Base-by-base conservation (phyloP, 176 grass and related monocot species). In the Oropetium thomaeum region DNA sequence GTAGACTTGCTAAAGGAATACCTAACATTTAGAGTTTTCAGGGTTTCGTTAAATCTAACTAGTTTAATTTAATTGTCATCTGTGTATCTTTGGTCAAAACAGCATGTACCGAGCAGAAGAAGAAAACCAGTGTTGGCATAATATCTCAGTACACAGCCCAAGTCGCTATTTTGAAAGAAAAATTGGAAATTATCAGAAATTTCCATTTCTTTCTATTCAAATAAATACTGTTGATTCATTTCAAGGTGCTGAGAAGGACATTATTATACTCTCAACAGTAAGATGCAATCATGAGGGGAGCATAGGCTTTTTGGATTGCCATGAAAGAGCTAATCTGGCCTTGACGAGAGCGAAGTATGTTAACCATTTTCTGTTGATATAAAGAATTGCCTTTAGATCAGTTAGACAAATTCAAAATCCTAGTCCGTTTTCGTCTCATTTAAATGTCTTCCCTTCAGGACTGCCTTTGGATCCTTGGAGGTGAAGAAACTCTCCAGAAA, bases 221-320 rank as follows among this genome's bases (percentile, higher is more conserved):
- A 49, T 85, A 12, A 28, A 70, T 4, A 78, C 77, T 51, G 58
- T 85, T n/a, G 82, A 85, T 52, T 83, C 78, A 53, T 78, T 85
- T 65, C 82, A 89, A 82, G 82, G 87, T 54, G 78, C 42, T 49
- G 87, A 89, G n/a, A 82, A 79, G 19, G 87, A 89, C 4, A 62
- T 77, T 7, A 84, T 89, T 35, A 71, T 84, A 37, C 69, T 89
- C 62, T 85, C 87, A 61, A 84, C 71, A 45, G 81, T 89, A 33
- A 75, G 87, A 14, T 67, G 44, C 70, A 90, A 90, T 78, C 2
- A 5, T 40, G 22, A 4, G 62, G 74, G 83, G 14, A 41, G 43
- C 2, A 33, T 86, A 25, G 79, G 79, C 11, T 90, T 90, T 73
- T 4, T 79, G 2, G 8, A 66, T 30, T 79, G n/a, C n/a, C 25